Percentiles rank a stretch among this genome's conserved stretches.
Evolutionary conservation across 305 asterid species (phyloP).

Genomic region (Fraxinus sp.): DNA sequence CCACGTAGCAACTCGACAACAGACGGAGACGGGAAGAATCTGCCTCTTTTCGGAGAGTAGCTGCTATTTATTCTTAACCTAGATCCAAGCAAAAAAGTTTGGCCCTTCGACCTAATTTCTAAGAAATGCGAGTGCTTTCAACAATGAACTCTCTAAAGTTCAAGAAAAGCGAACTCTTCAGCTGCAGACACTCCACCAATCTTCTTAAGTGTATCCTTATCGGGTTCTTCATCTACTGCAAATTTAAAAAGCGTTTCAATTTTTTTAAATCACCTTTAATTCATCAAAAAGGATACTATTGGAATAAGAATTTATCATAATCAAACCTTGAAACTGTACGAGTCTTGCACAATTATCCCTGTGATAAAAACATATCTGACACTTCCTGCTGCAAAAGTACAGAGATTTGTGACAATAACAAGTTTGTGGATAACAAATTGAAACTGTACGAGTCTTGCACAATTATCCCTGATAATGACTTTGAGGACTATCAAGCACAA

Average conservation of each 20-base stretch:
- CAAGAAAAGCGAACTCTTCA: conserved; percentile 78
- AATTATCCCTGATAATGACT: too few relatives aligned
- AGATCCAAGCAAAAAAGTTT: neutral
- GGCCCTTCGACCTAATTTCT: neutral
- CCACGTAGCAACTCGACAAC: neutral
- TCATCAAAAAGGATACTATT: too few relatives aligned
- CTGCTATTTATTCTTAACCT: neutral
- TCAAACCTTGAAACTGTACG: too few relatives aligned
- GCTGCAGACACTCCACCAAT: conserved; percentile 71
- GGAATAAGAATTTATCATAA: too few relatives aligned
- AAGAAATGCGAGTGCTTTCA: neutral
- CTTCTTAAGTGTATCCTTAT: conserved; percentile 71
- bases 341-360: too few relatives aligned
- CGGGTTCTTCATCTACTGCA: conserved; percentile 83
- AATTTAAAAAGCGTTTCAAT: conserved; percentile 1
- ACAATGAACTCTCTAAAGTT: conserved; percentile 31
- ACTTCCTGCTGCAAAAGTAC: too few relatives aligned
- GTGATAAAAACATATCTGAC: too few relatives aligned
- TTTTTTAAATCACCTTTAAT: too few relatives aligned
- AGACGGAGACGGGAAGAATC: neutral
- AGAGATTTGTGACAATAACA: too few relatives aligned
- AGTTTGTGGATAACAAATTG: too few relatives aligned
- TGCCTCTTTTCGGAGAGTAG: neutral
- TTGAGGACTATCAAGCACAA: too few relatives aligned
- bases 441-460: too few relatives aligned